phyloP scores from a whole-genome alignment of 2,329 filamentous ascomycete species.

The Calonectria pteridis region DNA sequence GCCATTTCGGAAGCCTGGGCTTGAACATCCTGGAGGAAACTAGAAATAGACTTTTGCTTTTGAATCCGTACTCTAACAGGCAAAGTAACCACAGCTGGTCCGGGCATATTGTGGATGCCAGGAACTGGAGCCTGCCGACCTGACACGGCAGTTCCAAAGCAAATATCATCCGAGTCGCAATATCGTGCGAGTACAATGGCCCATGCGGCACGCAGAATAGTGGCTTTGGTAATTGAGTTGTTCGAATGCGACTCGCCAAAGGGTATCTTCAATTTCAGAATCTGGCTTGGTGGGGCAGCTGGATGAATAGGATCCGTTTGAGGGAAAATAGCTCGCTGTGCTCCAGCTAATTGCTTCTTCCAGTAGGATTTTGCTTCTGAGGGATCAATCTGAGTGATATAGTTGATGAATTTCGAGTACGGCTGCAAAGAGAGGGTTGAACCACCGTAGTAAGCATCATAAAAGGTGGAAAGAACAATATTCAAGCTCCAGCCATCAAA shows the following conservation, averaged over 20 bases:
- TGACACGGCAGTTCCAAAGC: constrained; percentile 58
- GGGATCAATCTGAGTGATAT: constrained; percentile 4
- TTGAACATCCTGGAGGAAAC: constrained; percentile 55
- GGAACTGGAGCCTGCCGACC: constrained; percentile 49
- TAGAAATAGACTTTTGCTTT: constrained; percentile 45
- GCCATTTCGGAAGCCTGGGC: constrained; percentile 25
- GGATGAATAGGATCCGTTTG: not conserved
- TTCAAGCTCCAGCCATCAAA: constrained; percentile 16
- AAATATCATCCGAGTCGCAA: constrained; percentile 52
- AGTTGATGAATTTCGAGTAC: constrained; percentile 6
- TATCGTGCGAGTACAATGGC: constrained; percentile 65
- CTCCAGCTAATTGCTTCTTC: not conserved
- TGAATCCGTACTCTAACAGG: constrained; percentile 38
- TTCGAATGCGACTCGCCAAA: not conserved
- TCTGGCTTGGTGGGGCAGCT: not conserved
- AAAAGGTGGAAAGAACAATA: not conserved
- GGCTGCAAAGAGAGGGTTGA: not conserved
- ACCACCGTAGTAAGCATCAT: not conserved
- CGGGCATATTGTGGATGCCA: constrained; percentile 36
- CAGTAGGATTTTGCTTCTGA: not conserved
- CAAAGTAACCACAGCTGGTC: constrained; percentile 49
- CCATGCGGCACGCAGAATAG: constrained; percentile 55
- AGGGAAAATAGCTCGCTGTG: not conserved
- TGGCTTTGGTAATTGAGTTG: constrained; percentile 24
- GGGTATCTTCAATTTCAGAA: not conserved